Evolutionary conservation across 345 rosid species (phyloP).

Genomic region (Eucalyptus marginata): DNA sequence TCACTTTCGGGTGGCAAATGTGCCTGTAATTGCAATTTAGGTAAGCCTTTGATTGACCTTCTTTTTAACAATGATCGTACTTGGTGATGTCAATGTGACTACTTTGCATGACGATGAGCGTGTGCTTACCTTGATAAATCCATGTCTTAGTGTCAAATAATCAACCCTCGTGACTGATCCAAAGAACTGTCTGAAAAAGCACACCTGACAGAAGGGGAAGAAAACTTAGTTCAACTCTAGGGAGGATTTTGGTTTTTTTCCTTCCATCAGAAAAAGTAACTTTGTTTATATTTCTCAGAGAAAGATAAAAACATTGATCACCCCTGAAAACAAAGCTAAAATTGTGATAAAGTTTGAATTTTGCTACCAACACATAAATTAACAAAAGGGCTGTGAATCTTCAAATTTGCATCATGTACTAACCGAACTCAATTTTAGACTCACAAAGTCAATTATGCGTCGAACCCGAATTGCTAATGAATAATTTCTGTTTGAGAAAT

Average conservation of each 20-base stretch:
- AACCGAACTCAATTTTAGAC: neutral
- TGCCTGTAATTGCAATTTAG: conserved; percentile 36
- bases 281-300: neutral
- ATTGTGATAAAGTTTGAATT: neutral
- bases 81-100: neutral
- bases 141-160: conserved; percentile 87
- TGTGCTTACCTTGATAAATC: conserved; percentile 61
- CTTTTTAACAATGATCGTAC: neutral
- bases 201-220: conserved; percentile 32
- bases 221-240: neutral
- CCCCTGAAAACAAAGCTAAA: neutral
- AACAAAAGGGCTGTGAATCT: neutral
- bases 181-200: conserved; percentile 94
- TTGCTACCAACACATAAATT: neutral
- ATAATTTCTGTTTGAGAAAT: neutral
- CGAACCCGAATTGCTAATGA: neutral
- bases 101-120: neutral
- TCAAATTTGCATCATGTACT: neutral
- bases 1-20: conserved; percentile 82
- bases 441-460: neutral
- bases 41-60: neutral
- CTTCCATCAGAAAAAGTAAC: neutral
- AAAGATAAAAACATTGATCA: neutral
- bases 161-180: conserved; percentile 87
- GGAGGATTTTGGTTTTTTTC: neutral